These are phyloP conservation scores for Porodaedalea pini DNA, from an alignment of 1,284 basidiomycete genomes.

Conservation along the genomic window DNA sequence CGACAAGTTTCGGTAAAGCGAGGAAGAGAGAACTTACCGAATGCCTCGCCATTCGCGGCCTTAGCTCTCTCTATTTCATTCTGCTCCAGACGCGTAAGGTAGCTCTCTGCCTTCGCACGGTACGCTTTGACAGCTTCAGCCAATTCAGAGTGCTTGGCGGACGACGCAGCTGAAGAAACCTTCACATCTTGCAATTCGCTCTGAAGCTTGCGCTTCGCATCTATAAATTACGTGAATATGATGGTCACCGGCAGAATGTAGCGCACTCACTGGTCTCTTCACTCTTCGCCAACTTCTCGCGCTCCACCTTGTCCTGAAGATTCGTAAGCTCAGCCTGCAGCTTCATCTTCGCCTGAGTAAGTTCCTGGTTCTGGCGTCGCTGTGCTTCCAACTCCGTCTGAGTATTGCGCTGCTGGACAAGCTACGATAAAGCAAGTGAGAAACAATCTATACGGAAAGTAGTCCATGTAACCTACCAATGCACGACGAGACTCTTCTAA, in stretches of 20 bases:
- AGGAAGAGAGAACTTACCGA: conserved; percentile 40
- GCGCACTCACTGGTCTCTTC: conserved; percentile 51
- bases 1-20: not conserved
- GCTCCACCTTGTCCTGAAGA: conserved; percentile 54
- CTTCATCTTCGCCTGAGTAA: conserved; percentile 52
- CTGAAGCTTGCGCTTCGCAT: conserved; percentile 57
- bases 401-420: conserved; percentile 63
- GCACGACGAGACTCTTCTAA: conserved; percentile 70
- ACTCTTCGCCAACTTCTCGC: conserved; percentile 48
- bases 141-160: conserved; percentile 64
- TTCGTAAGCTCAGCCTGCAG: conserved; percentile 53
- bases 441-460: not conserved
- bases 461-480: conserved; percentile 41
- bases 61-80: conserved; percentile 68
- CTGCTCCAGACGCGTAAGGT: conserved; percentile 60
- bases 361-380: conserved; percentile 57
- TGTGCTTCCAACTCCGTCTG: conserved; percentile 63
- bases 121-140: conserved; percentile 62
- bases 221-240: conserved; percentile 32
- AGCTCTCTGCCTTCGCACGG: conserved; percentile 59
- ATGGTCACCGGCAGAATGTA: not conserved
- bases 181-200: conserved; percentile 65
- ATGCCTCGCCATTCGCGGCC: conserved; percentile 58
- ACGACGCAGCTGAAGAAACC: conserved; percentile 54
- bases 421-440: conserved; percentile 33